Conservation (phyloP, 495 filamentous ascomycete species). For the Penicillium crystallinum region DNA sequence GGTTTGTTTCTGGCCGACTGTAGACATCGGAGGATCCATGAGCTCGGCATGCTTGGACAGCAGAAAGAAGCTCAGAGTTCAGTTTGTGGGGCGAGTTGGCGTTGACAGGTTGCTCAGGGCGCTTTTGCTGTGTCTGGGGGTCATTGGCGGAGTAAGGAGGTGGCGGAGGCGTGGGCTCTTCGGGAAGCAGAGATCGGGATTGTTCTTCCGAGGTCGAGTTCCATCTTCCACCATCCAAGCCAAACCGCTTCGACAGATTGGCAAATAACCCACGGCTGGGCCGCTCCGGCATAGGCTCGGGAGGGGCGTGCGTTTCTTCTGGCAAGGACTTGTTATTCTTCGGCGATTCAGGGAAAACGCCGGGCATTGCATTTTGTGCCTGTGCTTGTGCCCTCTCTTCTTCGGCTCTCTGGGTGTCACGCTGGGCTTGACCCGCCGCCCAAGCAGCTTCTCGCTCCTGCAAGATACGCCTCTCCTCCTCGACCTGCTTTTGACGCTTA, state of each 20-base stretch:
- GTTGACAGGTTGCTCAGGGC: slow-evolving; percentile 33
- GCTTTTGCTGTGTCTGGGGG: slow-evolving; percentile 24
- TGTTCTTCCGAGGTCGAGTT: slow-evolving; percentile 22
- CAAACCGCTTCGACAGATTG: slow-evolving; percentile 57
- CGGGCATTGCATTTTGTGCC: slow-evolving; percentile 54
- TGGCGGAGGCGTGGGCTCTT: slow-evolving; percentile 29
- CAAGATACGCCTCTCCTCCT: slow-evolving; percentile 62
- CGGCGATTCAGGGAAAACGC: slow-evolving; percentile 60
- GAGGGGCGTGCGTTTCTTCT: slow-evolving; percentile 19
- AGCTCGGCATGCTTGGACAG: slow-evolving; percentile 74
- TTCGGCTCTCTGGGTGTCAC: slow-evolving; percentile 16
- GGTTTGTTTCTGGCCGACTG: slow-evolving; percentile 61
- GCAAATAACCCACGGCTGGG: slow-evolving; percentile 55
- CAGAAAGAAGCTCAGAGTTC: slow-evolving; percentile 62
- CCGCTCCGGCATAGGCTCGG: slow-evolving; percentile 28
- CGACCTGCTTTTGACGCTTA: slow-evolving; percentile 67
- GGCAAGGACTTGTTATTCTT: slow-evolving; percentile 35
- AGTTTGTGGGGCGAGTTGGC: slow-evolving; percentile 48
- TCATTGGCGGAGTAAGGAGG: slow-evolving; percentile 44
- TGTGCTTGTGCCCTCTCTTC: slow-evolving; percentile 26
- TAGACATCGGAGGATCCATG: slow-evolving; percentile 69
- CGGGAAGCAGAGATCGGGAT: slow-evolving; percentile 19
- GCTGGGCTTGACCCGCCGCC: slow-evolving; percentile 30
- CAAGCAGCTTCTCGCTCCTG: slow-evolving; percentile 60
- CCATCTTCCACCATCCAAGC: slow-evolving; percentile 49